Percentiles rank a stretch among this genome's conserved stretches.
phyloP scores from a whole-genome alignment of 257 asterid genomes.

The Nicotiana otophora region DNA sequence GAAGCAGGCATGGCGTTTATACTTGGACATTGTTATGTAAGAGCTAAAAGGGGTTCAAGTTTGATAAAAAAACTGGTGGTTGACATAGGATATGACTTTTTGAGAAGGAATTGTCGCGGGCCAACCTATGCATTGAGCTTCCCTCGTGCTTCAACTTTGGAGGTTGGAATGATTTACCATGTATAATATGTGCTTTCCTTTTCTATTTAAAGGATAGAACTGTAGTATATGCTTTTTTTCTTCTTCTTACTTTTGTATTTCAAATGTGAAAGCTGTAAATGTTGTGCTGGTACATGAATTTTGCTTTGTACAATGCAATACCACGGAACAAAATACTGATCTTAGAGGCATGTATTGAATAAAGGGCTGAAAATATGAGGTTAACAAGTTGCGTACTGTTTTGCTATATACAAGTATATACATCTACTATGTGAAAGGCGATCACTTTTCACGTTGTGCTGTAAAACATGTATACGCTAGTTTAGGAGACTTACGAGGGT shows the following conservation, averaged over 20 bases:
- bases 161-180: conserved; percentile 91
- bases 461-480: too few species aligned
- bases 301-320: conserved; percentile 3
- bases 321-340: neutral
- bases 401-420: neutral
- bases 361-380: neutral
- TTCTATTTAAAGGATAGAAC: conserved; percentile 3
- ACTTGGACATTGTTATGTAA: conserved; percentile 72
- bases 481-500: too few species aligned
- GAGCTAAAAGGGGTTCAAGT: conserved; percentile 75
- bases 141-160: conserved; percentile 81
- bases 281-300: conserved; percentile 5
- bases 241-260: neutral
- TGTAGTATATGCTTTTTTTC: neutral
- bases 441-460: too few species aligned
- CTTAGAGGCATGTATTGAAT: neutral
- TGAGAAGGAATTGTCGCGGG: conserved; percentile 70
- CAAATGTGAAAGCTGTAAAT: conserved; percentile 4
- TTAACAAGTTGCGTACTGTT: neutral
- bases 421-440: too few species aligned
- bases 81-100: conserved; percentile 69
- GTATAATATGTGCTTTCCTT: conserved; percentile 38
- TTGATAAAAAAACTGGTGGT: conserved; percentile 57
- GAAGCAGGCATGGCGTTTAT: conserved; percentile 93
- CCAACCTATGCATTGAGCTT: conserved; percentile 76